These are phyloP conservation scores for Neofusicoccum umdonicola DNA, from an alignment of 2,329 filamentous ascomycete species.

Conservation along the genomic window DNA sequence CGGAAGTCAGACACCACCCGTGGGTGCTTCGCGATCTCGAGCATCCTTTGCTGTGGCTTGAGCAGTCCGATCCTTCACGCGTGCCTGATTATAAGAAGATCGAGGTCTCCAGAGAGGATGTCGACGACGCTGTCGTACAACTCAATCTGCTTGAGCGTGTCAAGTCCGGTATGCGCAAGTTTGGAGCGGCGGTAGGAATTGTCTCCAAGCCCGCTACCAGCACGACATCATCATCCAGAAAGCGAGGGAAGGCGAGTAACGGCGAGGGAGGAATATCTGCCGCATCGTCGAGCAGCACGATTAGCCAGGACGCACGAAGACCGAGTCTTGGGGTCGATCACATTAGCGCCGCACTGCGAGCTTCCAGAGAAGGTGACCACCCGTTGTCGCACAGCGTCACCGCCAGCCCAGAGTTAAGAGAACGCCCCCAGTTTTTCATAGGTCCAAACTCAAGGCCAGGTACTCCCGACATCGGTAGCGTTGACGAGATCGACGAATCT, in stretches of 20 bases:
- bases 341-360: conserved; percentile 51
- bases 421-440: conserved; percentile 36
- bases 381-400: conserved; percentile 73
- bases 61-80: conserved; percentile 82
- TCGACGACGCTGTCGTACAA: conserved; percentile 86
- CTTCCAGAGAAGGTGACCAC: conserved; percentile 60
- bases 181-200: conserved; percentile 58
- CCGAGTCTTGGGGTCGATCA: conserved; percentile 61
- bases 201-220: conserved; percentile 27
- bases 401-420: conserved; percentile 60
- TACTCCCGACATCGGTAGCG: conserved; percentile 34
- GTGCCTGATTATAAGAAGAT: conserved; percentile 80
- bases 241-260: conserved; percentile 54
- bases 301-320: conserved; percentile 55
- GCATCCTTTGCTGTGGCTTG: conserved; percentile 74
- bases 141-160: conserved; percentile 84
- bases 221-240: conserved; percentile 41
- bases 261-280: conserved; percentile 53
- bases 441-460: conserved; percentile 40
- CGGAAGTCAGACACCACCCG: conserved; percentile 88
- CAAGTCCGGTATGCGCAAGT: conserved; percentile 67
- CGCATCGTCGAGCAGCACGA: conserved; percentile 54
- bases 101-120: conserved; percentile 87
- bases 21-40: conserved; percentile 85
- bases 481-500: conserved; percentile 26